Conservation (phyloP, 1,139 yeast genomes). For the Pneumocystis oryctolagi region DNA sequence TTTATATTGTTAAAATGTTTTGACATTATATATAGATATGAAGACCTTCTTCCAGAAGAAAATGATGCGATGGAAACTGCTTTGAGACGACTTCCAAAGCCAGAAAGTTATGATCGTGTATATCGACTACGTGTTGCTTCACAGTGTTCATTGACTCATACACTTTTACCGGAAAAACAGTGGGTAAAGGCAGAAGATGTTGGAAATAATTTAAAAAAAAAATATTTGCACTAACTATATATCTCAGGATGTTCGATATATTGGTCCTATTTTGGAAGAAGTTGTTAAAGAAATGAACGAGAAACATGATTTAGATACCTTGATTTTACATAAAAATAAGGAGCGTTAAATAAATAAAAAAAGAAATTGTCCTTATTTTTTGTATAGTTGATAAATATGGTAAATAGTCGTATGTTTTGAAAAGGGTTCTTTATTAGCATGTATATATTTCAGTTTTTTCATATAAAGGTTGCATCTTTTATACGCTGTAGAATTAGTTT, state of each 20-base stretch:
- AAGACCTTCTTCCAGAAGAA: constrained; percentile 81
- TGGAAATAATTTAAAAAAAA: neutral
- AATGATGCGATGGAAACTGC: constrained; percentile 78
- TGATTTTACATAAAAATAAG: constrained; percentile 3
- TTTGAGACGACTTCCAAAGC: constrained; percentile 67
- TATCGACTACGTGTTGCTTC: constrained; percentile 85
- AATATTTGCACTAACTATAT: neutral
- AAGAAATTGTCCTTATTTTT: neutral
- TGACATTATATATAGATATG: constrained; percentile 33
- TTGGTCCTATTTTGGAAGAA: constrained; percentile 38
- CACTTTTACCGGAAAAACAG: constrained; percentile 67
- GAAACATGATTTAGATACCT: constrained; percentile 11
- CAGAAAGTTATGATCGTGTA: constrained; percentile 76
- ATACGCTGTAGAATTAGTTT: neutral
- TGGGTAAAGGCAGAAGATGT: constrained; percentile 68
- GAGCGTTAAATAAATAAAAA: neutral
- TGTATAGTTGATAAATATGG: neutral
- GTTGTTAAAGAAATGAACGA: constrained; percentile 9
- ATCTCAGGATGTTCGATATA: constrained; percentile 43
- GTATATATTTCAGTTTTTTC: too few species aligned
- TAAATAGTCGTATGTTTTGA: neutral
- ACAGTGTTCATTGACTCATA: constrained; percentile 73
- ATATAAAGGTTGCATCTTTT: neutral
- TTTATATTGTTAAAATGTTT: neutral
- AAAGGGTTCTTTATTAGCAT: neutral